A percentile compares a stretch with the other conserved stretches of the same genome.
These are phyloP conservation scores for Trematosphaeria pertusa DNA, from an alignment of 2,329 filamentous ascomycete genomes.

Conservation along the genomic window DNA sequence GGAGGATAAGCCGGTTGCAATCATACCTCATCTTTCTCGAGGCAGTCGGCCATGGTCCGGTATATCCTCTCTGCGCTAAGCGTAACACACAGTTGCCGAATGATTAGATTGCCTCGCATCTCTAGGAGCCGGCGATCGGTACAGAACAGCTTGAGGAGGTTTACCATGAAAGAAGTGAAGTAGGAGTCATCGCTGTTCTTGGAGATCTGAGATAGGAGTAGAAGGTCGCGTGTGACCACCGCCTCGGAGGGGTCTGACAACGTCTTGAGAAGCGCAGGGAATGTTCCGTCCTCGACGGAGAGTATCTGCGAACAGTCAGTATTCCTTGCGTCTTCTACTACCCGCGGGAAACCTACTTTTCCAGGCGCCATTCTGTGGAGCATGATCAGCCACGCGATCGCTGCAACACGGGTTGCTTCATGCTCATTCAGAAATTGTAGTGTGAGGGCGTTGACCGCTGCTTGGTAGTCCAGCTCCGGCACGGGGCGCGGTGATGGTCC, in stretches of 20 bases:
- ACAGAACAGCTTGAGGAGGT: conserved; percentile 91
- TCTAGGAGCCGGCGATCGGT: conserved; percentile 92
- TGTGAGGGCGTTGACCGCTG: conserved; percentile 90
- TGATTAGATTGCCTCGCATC: conserved; percentile 93
- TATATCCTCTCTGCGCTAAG: conserved; percentile 96
- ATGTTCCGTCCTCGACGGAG: conserved; percentile 96
- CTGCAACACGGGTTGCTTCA: conserved; percentile 92
- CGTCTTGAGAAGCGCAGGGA: conserved; percentile 93
- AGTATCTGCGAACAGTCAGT: conserved; percentile 56
- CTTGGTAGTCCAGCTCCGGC: conserved; percentile 90
- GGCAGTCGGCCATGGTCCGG: conserved; percentile 90
- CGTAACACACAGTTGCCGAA: conserved; percentile 90
- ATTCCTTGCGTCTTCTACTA: not conserved
- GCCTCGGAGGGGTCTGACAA: conserved; percentile 94
- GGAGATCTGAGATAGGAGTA: conserved; percentile 94
- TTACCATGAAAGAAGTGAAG: conserved; percentile 98
- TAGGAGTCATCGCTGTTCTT: conserved; percentile 96
- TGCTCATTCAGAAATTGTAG: conserved; percentile 95
- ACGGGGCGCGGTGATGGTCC: conserved; percentile 52
- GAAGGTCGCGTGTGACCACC: conserved; percentile 92
- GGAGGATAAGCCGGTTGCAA: conserved; percentile 17
- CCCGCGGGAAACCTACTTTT: conserved; percentile 65
- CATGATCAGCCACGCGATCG: conserved; percentile 97
- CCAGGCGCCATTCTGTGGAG: conserved; percentile 92
- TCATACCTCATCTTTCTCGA: conserved; percentile 83